Base-by-base conservation (phyloP, 805 yeast genomes). In the Starmerella sirachaensis region DNA sequence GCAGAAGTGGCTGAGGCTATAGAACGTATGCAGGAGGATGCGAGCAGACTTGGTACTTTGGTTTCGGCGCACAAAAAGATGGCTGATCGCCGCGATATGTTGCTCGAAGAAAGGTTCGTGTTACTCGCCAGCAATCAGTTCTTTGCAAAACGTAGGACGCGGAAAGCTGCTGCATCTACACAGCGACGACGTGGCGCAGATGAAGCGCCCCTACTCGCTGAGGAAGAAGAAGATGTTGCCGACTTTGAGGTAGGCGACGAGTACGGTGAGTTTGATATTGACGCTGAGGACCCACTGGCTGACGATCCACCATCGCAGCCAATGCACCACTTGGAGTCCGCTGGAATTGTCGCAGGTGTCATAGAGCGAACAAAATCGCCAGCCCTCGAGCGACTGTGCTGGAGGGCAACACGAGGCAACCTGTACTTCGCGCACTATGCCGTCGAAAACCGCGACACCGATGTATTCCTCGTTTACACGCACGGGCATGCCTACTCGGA, bases 321-420 rank as follows among this genome's bases (percentile, higher is more conserved):
- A 7, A 21, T 11, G 10, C 10, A 7, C 24, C 24, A 21, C 10
- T 17, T 23, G 17, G 25, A 17, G 17, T 14, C 35, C 7, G 35
- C 14, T 5, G 18, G 16, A 5, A 74, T 77, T 48, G 69, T 81
- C 29, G 73, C 86, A 3, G 98, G 98, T 31, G 82, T 85, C 8
- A 78, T 91, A 32, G 69, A 74, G 29, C 70, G 93, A 48, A 70
- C 68, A 7, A 81, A 78, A 52, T 68, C 82, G 23, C 72, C 67
- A 13, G 65, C 78, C 1, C 64, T 91, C 43, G 88, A 86, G 56
- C 78, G 76, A 48, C 83, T 91, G 40, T 64, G 91, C 33, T 91
- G 95, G 94, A 73, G 99, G 62, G 75, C 81, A 9, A 68, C 91
- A 42, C 75, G 98, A 58, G 98, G 98, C 55, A 91, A 91, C 57